phyloP scores from a whole-genome alignment of 2,329 filamentous ascomycete genomes.

The Microcyclosporella mali region DNA sequence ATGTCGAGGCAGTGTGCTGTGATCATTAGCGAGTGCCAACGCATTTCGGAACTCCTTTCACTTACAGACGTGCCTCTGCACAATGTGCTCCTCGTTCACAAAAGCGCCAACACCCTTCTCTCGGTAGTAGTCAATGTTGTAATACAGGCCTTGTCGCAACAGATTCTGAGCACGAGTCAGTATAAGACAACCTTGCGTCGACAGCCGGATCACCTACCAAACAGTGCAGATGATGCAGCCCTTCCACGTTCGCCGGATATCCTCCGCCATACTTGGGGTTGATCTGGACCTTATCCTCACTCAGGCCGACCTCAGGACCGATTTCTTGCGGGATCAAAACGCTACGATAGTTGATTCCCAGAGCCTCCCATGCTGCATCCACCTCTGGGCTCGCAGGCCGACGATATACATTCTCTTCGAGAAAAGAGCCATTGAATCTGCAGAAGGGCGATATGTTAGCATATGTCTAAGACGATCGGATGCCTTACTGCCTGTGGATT shows the following conservation, averaged over 20 bases:
- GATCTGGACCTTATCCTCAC: constrained; percentile 50
- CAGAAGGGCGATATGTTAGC: too few relatives aligned
- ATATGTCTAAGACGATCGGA: too few relatives aligned
- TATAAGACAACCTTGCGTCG: too few relatives aligned
- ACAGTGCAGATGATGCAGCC: constrained; percentile 54
- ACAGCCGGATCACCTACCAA: constrained; percentile 25
- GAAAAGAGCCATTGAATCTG: constrained; percentile 55
- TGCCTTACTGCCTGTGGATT: too few relatives aligned
- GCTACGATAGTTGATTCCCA: constrained; percentile 43
- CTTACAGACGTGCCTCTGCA: constrained; percentile 54
- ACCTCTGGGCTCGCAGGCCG: constrained; percentile 39
- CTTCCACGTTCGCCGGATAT: constrained; percentile 53
- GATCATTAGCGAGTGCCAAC: constrained; percentile 1
- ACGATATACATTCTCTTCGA: constrained; percentile 51
- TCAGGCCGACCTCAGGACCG: constrained; percentile 42
- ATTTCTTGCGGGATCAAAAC: constrained; percentile 12
- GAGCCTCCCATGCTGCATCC: constrained; percentile 52
- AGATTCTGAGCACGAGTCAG: constrained; percentile 43
- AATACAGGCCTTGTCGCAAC: constrained; percentile 53
- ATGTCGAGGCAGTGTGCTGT: constrained; percentile 58
- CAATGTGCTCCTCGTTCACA: constrained; percentile 49
- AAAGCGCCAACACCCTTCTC: constrained; percentile 49
- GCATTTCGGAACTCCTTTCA: constrained; percentile 9
- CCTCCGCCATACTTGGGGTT: constrained; percentile 52
- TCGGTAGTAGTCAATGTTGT: constrained; percentile 56